Percentiles rank a stretch among this genome's conserved stretches.
Conservation (phyloP, 176 grass and related monocot genomes). For the Phragmites australis region DNA sequence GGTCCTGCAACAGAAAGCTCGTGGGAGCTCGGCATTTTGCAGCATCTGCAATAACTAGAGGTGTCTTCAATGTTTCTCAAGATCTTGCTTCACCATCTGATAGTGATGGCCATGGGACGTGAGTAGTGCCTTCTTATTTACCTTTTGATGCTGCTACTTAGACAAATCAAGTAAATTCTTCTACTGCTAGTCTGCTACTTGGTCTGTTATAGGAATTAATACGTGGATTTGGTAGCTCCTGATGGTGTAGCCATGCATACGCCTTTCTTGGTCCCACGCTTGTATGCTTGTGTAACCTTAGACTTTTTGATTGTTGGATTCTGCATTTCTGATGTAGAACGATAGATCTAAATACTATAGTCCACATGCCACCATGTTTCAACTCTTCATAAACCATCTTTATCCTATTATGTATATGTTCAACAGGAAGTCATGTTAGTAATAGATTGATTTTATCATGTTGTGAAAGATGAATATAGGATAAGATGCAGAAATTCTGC, state of each 20-base stretch:
- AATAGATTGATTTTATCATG: not conserved
- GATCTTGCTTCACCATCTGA: constrained; percentile 97
- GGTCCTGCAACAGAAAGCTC: constrained; percentile 96
- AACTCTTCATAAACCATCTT: not conserved
- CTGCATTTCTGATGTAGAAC: not conserved
- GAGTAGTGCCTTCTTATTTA: constrained; percentile 39
- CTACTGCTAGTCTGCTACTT: constrained; percentile 1
- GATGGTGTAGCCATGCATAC: not conserved
- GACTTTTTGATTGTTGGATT: not conserved
- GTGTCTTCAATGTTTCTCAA: constrained; percentile 80
- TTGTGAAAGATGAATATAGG: constrained; percentile 1
- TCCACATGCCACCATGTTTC: not conserved
- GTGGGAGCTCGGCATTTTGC: constrained; percentile 99
- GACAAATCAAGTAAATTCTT: not conserved
- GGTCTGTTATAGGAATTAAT: not conserved
- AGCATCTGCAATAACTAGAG: constrained; percentile 93
- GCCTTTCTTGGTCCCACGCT: not conserved
- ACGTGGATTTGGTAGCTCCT: not conserved
- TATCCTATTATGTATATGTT: not conserved
- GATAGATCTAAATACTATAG: not conserved
- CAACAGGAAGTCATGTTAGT: not conserved
- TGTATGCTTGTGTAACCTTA: not conserved
- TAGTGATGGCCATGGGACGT: constrained; percentile 97
- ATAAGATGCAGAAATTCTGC: not conserved
- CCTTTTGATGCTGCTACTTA: not conserved